Conservation (phyloP, 2,329 filamentous ascomycete genomes). For the Aspergillus tamarii region DNA sequence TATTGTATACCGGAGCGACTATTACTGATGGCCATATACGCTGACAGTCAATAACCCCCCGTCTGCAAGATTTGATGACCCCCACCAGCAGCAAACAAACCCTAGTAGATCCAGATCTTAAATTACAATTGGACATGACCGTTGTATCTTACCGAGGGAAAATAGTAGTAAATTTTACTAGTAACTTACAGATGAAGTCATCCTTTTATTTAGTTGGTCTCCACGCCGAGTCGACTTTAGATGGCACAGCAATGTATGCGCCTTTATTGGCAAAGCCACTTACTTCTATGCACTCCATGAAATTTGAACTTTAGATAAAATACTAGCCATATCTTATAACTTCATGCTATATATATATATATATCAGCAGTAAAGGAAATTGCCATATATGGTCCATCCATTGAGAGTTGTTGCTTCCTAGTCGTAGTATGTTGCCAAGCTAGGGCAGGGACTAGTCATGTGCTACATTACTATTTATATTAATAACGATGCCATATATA, state of each 20-base stretch:
- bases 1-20: neutral
- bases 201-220: too few species aligned
- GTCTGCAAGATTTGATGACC: neutral
- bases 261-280: too few species aligned
- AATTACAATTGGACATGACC: too few species aligned
- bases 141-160: too few species aligned
- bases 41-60: neutral
- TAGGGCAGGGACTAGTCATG: conserved; percentile 1
- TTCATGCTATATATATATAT: neutral
- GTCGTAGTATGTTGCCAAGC: neutral
- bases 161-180: too few species aligned
- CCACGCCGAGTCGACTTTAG: too few species aligned
- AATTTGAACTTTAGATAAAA: neutral
- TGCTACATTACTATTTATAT: neutral
- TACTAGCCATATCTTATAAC: neutral
- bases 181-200: too few species aligned
- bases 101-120: neutral
- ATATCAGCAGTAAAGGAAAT: neutral
- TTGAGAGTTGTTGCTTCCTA: neutral
- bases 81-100: neutral
- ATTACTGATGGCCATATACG: neutral
- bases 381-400: neutral
- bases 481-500: neutral
- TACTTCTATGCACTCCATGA: too few species aligned
- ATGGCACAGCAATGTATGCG: too few species aligned